phyloP scores from a whole-genome alignment of 1,284 basidiomycete genomes.

The Rhodotorula sp. region DNA sequence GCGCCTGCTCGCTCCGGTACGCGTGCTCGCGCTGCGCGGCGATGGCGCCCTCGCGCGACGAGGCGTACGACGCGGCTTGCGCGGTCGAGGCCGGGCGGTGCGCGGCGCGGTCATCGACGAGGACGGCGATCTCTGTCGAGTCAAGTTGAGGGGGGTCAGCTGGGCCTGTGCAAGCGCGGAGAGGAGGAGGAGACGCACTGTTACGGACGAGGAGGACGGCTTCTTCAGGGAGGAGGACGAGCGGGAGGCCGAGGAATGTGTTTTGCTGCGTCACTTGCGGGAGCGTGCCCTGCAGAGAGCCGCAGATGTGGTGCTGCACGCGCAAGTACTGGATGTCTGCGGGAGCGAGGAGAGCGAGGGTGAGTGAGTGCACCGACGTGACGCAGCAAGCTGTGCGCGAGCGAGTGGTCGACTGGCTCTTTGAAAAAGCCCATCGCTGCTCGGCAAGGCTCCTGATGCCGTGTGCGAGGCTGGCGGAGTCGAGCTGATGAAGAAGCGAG shows the following conservation, averaged over 20 bases:
- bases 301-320: constrained; percentile 76
- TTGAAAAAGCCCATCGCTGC: not conserved
- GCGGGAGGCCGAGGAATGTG: constrained; percentile 86
- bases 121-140: constrained; percentile 67
- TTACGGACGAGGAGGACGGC: constrained; percentile 80
- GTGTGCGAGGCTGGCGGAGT: constrained; percentile 42
- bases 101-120: constrained; percentile 71
- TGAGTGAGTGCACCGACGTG: not conserved
- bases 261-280: constrained; percentile 96
- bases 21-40: constrained; percentile 58
- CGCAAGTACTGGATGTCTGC: constrained; percentile 76
- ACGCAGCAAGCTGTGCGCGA: too few species aligned
- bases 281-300: constrained; percentile 83
- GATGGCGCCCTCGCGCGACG: constrained; percentile 54
- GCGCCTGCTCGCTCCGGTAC: constrained; percentile 53
- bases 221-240: constrained; percentile 88
- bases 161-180: not conserved
- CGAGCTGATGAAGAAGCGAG: constrained; percentile 8
- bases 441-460: constrained; percentile 5
- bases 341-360: not conserved
- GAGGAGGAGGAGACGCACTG: constrained; percentile 55
- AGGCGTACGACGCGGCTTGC: constrained; percentile 37
- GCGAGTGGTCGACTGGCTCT: not conserved
- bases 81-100: constrained; percentile 61
- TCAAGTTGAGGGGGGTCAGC: not conserved